Conservation (phyloP, 305 asterid genomes). For the Fraxinus dipetala region DNA sequence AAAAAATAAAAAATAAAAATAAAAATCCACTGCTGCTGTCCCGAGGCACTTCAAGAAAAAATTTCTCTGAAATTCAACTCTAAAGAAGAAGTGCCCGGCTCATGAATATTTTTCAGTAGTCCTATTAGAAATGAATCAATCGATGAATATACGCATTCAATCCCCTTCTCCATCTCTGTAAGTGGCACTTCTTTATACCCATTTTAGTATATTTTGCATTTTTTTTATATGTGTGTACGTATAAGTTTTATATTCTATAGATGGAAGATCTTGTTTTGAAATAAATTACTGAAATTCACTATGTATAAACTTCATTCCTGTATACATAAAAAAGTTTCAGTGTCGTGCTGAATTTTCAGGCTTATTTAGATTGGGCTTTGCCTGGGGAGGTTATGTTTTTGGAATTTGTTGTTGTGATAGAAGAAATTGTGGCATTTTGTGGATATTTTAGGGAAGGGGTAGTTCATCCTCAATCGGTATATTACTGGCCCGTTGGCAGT, state of each 20-base stretch:
- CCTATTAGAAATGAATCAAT: conserved; percentile 37
- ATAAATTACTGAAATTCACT: neutral
- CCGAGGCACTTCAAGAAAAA: neutral
- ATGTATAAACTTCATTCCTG: neutral
- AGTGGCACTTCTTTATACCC: conserved; percentile 13
- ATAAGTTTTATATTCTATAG: neutral
- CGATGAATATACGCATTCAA: conserved; percentile 58
- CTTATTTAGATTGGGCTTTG: neutral
- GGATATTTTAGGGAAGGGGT: neutral
- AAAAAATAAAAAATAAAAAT: neutral
- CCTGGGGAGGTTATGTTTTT: neutral
- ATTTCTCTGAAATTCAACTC: neutral
- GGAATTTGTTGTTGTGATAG: neutral
- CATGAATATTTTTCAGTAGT: no score
- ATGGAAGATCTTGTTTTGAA: neutral
- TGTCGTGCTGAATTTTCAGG: neutral
- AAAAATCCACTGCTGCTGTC: neutral
- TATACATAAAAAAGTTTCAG: neutral
- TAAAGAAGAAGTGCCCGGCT: neutral
- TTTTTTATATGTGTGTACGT: neutral
- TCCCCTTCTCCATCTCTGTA: conserved; percentile 60
- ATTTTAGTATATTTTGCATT: neutral
- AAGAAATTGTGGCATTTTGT: neutral
- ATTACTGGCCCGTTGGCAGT: neutral
- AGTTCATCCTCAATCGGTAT: neutral